Percentiles rank a stretch among this genome's conserved stretches.
Evolutionary conservation across 306 rosid species (phyloP).

Genomic region (Cucurbita maxima): DNA sequence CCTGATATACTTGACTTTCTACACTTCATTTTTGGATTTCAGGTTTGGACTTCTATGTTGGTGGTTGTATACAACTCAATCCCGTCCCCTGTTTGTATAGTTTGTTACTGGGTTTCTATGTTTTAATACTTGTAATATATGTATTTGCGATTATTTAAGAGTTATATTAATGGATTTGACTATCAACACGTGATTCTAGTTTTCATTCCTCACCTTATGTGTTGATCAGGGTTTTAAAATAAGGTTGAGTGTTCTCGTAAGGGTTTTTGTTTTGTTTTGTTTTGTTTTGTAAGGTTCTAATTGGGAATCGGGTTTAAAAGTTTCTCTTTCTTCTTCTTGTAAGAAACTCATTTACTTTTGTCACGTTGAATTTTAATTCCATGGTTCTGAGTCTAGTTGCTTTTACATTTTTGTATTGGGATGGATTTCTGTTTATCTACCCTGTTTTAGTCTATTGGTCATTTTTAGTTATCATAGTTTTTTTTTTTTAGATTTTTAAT

Average conservation of each 20-base stretch:
- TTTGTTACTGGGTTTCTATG: background rate
- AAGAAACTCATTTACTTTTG: background rate
- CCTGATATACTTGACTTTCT: conserved; percentile 68
- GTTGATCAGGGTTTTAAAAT: background rate
- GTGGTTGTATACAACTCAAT: background rate
- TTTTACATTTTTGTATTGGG: background rate
- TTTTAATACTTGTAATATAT: background rate
- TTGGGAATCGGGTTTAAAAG: background rate
- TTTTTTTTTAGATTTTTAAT: background rate
- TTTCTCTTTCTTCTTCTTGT: background rate
- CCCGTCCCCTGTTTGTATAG: background rate
- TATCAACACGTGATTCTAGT: background rate
- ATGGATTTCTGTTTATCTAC: background rate
- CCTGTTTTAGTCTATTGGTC: background rate
- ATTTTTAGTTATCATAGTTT: background rate
- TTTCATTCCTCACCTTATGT: background rate
- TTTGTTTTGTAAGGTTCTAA: background rate
- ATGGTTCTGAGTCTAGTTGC: background rate
- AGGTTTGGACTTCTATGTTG: conserved; percentile 32
- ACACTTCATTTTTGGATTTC: conserved; percentile 79
- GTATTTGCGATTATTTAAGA: background rate
- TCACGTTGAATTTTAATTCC: background rate
- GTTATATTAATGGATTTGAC: background rate
- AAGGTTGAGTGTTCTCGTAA: background rate
- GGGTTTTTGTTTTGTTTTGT: background rate